Evolutionary conservation across 78 protist species (phyloP), one percentile per base, ranked within the genome.

Genomic region (Tieghemostelium lacteum): DNA sequence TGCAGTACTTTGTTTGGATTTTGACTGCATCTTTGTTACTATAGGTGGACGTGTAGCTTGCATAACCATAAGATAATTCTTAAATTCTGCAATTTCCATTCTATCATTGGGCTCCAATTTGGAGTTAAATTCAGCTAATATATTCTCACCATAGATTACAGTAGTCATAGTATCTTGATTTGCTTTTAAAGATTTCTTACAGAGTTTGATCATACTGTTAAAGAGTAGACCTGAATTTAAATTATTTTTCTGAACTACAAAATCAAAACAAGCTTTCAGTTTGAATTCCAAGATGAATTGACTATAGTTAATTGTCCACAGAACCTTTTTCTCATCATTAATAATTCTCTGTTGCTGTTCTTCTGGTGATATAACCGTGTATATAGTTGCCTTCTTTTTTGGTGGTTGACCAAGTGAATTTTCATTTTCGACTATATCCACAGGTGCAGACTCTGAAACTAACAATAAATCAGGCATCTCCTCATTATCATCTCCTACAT

Each of bases 221-320:
- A 69, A 83, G 0, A 83, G 20, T 24, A 45, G 33, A 28, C 77
- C 91, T 24, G 78, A 54, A 12, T 66, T 40, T 7, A 36, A 20
- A 42, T 83, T 60, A 19, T 67, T 52, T 54, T 83, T 83, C 40
- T 54, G 36, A 3, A 60, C 50, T 10, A 83, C 91, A 58, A 69
- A 83, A 34, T 83, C 91, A 69, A 58, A 69, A 42, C 91, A 83
- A 54, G 91, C 70, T 26, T 60, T 57, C 31, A 83, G 42, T 60
- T 83, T 83, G 20, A 83, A 83, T 60, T 83, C 91, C n/a, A 60
- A 34, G 0, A 86, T 52, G 33, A 86, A 86, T 40, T 86, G 93
- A 19, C 64, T 85, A 54, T 86, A 86, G n/a, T 86, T 86, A 2
- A 86, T 50, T 14, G 61, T 57, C 93, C 93, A 86, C 3, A 73